Evolutionary conservation across 306 rosid species (phyloP), one percentile per base, ranked within the genome.

Genomic region (Glycine tomentella): DNA sequence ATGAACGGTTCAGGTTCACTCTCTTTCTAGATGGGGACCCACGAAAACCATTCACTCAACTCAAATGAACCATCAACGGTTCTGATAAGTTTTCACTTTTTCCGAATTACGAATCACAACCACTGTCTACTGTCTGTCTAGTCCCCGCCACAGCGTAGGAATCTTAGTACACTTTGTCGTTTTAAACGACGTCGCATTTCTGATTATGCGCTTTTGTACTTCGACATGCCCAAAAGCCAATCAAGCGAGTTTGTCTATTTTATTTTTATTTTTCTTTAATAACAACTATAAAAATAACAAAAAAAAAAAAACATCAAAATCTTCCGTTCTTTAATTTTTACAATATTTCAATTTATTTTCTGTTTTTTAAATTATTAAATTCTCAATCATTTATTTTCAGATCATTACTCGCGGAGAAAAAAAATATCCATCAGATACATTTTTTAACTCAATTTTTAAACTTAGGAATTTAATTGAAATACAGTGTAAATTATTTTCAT

Each of bases 1-100:
- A 82, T 74, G 53, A 61, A 79, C 58, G 63, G 82, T 31, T 31
- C 20, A 14, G 63, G 45, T 75, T 36, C 38, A 53, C n/a, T 51
- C 52, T 62, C 12, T 9, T 10, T 72, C 5, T 10, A 6, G 76
- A 4, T 16, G 12, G 69, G 75, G 75, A 12, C 46, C 80, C 83
- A 58, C 62, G 1, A 49, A 50, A 49, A 48, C 51, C 76, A 12
- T 69, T 57, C 36, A 36, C 4, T 4, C 33, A 6, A 34, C 1
- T 4, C 16, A 13, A 33, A 12, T 2, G 12, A 66, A n/a, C 7
- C 0, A 38, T 48, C 73, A 49, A 79, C 77, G 76, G 70, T 69
- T 74, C 52, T 45, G 34, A 74, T 77, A 12, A 13, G 53, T 55
- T 46, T 61, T 62, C 76, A 63, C 12, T 74, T 74, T 72, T 72